Conservation (phyloP, 2,329 filamentous ascomycete genomes). For the Seiridium cupressi region DNA sequence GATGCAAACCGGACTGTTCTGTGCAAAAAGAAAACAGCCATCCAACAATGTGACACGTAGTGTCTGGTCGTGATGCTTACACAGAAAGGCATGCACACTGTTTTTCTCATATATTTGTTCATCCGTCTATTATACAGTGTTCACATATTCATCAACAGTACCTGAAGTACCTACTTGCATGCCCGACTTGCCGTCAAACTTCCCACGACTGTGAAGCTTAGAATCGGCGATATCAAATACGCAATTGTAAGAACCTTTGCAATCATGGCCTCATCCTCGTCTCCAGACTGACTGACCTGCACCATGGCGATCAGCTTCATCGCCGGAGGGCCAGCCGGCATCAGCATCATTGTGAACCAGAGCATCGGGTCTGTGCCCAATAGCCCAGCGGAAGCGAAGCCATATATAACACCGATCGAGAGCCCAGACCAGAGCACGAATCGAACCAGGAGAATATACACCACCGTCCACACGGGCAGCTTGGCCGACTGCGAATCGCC, state of each 20-base stretch:
- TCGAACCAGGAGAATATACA: slow-evolving; percentile 52
- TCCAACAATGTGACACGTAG: too few relatives aligned
- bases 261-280: slow-evolving; percentile 39
- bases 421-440: slow-evolving; percentile 61
- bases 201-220: slow-evolving; percentile 24
- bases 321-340: slow-evolving; percentile 45
- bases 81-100: too few relatives aligned
- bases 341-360: slow-evolving; percentile 57
- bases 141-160: too few relatives aligned
- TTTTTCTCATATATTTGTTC: too few relatives aligned
- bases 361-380: slow-evolving; percentile 60
- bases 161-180: neutral
- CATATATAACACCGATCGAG: slow-evolving; percentile 54
- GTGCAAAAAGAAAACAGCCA: too few relatives aligned
- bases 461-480: slow-evolving; percentile 47
- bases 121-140: too few relatives aligned
- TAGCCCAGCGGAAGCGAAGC: slow-evolving; percentile 49
- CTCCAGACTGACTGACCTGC: slow-evolving; percentile 38
- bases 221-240: slow-evolving; percentile 34
- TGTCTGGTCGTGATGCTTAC: too few relatives aligned
- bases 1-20: too few relatives aligned
- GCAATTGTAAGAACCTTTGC: slow-evolving; percentile 39
- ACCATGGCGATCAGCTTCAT: slow-evolving; percentile 46
- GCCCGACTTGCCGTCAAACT: slow-evolving; percentile 3
- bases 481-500: slow-evolving; percentile 34